phyloP scores from a whole-genome alignment of 768 basidiomycete genomes.

The Lactifluus hygrophoroides region DNA sequence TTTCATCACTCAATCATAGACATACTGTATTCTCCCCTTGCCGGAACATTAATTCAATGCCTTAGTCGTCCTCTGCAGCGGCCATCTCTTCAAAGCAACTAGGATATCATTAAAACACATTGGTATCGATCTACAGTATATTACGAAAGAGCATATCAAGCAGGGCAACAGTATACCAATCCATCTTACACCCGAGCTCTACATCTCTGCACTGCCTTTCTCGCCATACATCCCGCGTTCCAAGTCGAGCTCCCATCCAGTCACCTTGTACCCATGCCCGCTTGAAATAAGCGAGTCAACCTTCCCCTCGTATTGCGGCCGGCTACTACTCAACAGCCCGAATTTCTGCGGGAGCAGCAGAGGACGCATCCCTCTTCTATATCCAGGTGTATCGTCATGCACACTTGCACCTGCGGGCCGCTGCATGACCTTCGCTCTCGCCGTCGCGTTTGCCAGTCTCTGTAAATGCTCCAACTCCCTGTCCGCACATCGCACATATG shows the following conservation, averaged over 20 bases:
- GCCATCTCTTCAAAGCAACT: neutral
- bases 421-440: neutral
- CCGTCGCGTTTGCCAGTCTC: conserved; percentile 4
- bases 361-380: conserved; percentile 19
- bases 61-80: neutral
- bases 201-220: neutral
- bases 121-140: conserved; percentile 9
- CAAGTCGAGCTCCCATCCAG: conserved; percentile 7
- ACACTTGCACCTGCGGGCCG: neutral
- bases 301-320: conserved; percentile 12
- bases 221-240: conserved; percentile 2
- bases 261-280: neutral
- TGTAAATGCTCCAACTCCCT: conserved; percentile 6
- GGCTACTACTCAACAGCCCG: conserved; percentile 2
- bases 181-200: neutral
- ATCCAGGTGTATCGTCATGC: neutral
- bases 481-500: neutral
- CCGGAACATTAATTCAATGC: neutral
- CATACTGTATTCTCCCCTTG: neutral
- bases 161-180: neutral
- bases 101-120: conserved; percentile 9
- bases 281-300: conserved; percentile 14
- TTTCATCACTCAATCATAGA: conserved; percentile 26
- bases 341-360: conserved; percentile 24
- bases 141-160: neutral